These are phyloP conservation scores for Cylindrotheca fusiformis DNA, from an alignment of 108 stramenopile genomes.

Conservation along the genomic window DNA sequence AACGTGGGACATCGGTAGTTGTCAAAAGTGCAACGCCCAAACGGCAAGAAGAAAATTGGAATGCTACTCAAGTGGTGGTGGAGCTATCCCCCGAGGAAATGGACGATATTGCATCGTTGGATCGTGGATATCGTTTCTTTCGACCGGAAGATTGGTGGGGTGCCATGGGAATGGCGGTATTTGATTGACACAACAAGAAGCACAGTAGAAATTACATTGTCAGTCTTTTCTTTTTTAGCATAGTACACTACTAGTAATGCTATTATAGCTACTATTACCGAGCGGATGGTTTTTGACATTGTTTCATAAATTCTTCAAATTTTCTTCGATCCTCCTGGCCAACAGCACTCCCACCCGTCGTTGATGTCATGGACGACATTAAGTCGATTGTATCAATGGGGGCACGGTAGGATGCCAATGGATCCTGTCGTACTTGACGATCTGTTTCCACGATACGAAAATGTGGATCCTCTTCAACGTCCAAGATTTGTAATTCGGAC, in stretches of 20 bases:
- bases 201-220: no score
- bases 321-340: constrained; percentile 23
- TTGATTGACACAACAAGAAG: constrained; percentile 46
- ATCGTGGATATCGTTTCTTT: constrained; percentile 68
- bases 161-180: constrained; percentile 56
- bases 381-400: constrained; percentile 79
- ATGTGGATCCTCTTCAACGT: constrained; percentile 18
- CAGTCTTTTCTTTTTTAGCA: no score
- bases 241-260: no score
- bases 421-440: constrained; percentile 69
- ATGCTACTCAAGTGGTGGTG: neutral
- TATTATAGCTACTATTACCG: neutral
- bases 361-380: no score
- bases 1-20: constrained; percentile 57
- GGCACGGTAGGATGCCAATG: constrained; percentile 75
- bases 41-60: constrained; percentile 53
- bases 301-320: constrained; percentile 76
- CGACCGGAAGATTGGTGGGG: constrained; percentile 84
- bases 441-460: constrained; percentile 69
- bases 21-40: constrained; percentile 52
- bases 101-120: constrained; percentile 50
- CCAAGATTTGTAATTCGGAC: constrained; percentile 61
- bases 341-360: constrained; percentile 32
- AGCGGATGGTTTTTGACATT: constrained; percentile 46
- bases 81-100: constrained; percentile 50